Base-by-base conservation (phyloP, 1,139 yeast genomes). In the Suhomyces bolitotheri region DNA sequence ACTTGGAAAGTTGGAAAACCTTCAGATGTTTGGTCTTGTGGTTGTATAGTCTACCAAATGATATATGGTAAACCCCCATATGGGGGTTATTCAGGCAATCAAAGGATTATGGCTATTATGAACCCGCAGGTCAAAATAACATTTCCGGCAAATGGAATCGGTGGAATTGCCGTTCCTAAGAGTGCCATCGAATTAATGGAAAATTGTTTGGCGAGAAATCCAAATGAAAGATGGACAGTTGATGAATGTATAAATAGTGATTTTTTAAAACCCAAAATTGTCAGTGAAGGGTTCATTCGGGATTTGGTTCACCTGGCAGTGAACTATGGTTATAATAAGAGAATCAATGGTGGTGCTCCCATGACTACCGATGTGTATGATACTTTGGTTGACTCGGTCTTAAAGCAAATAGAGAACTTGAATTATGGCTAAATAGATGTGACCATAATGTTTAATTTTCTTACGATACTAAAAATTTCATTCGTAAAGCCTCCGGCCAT, bases 21-120 rank as follows among this genome's bases (percentile, higher is more conserved):
- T 0, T 85, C 97, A 1, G 99, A 92, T 64, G 81, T 94, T 9
- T 92, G 98, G 98, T 89, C 97, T 14, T 85, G 96, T 62, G 99
- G 98, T 0, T 89, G 98, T 58, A 92, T 92, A 5, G 71, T 92
- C 4, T 92, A 90, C 61, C 97, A 92, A 60, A 88, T 94, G 96
- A 77, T 90, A 3, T 92, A 92, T 53, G 97, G 97, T 0, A 76
- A 74, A 45, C 94, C 97, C 2, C 98, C 98, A 1, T 90, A 88
- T 64, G 96, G 89, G 0, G 72, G 74, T 1, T 87, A 78, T 50
- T 77, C 81, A 22, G 95, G 95, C 1, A 80, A 84, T 39, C 89
- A 86, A 53, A 68, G 96, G 44, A 70, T 88, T 30, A 68, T 83
- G 58, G 96, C 96, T 1, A 90, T 89, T 25, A 84, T 86, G 75